Conservation (phyloP, 2,329 filamentous ascomycete species). For the Onygenales sp. region DNA sequence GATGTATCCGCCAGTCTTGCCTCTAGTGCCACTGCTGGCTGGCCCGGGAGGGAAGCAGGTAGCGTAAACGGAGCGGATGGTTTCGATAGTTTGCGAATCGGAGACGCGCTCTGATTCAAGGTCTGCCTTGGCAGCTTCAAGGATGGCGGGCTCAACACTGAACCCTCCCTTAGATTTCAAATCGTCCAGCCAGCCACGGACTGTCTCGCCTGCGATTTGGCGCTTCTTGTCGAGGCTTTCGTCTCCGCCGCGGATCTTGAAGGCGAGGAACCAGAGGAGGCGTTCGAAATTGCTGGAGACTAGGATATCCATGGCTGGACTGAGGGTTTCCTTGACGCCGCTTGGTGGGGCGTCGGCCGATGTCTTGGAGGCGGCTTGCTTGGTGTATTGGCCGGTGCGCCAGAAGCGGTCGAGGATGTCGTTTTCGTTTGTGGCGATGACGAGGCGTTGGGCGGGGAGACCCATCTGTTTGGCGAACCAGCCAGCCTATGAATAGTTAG, state of each 20-base stretch:
- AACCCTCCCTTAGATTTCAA: constrained; percentile 79
- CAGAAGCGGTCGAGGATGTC: constrained; percentile 95
- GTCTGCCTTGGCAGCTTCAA: constrained; percentile 58
- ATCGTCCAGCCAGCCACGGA: constrained; percentile 66
- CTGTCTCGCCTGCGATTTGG: constrained; percentile 57
- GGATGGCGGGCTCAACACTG: constrained; percentile 63
- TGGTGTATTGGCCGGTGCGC: constrained; percentile 79
- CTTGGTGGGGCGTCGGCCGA: constrained; percentile 31
- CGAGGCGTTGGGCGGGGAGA: constrained; percentile 74
- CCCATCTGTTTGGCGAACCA: constrained; percentile 91
- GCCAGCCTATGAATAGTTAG: constrained; percentile 38
- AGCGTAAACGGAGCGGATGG: constrained; percentile 50
- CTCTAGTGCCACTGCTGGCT: constrained; percentile 22
- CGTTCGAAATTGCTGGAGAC: constrained; percentile 96
- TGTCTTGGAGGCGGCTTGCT: constrained; percentile 49
- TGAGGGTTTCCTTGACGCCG: constrained; percentile 82
- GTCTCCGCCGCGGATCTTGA: constrained; percentile 59
- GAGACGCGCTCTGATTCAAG: constrained; percentile 71
- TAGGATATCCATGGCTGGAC: constrained; percentile 95
- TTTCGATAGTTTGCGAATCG: constrained; percentile 57
- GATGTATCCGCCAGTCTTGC: constrained; percentile 57
- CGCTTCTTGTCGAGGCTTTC: constrained; percentile 36
- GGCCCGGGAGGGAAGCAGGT: constrained; percentile 43
- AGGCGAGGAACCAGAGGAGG: constrained; percentile 84
- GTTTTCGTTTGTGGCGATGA: constrained; percentile 94